Conservation (phyloP, 2,329 filamentous ascomycete species). For the Fusarium dlaminii region DNA sequence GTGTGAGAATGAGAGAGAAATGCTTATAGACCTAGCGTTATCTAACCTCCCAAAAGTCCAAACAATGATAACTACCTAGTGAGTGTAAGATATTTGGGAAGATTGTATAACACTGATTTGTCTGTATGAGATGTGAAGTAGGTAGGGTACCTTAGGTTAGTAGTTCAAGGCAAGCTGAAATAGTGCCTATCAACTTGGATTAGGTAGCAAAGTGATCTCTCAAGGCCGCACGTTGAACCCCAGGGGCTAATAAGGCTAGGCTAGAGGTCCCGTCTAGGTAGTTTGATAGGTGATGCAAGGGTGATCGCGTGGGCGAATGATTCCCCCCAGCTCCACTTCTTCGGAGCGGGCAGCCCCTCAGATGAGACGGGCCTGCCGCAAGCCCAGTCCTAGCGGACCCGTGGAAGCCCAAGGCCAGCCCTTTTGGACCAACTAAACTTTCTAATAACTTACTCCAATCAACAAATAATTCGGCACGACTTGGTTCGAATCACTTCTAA, state of each 20-base stretch:
- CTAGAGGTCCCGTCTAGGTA: neutral
- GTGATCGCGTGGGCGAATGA: constrained; percentile 37
- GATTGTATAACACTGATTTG: neutral
- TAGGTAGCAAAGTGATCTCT: neutral
- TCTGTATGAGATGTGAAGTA: neutral
- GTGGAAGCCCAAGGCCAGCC: neutral
- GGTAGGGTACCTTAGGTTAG: neutral
- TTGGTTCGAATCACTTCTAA: constrained; percentile 3
- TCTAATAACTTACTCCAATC: neutral
- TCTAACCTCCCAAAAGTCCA: neutral
- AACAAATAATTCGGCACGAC: neutral
- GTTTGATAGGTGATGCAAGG: constrained; percentile 25
- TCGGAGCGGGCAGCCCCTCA: constrained; percentile 28
- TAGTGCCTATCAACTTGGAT: neutral
- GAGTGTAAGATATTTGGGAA: neutral
- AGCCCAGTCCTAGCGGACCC: neutral
- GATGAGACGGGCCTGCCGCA: constrained; percentile 8
- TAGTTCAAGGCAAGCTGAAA: neutral
- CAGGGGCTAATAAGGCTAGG: neutral
- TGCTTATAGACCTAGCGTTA: neutral
- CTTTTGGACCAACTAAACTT: constrained; percentile 21
- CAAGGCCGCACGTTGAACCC: neutral
- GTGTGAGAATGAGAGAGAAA: neutral
- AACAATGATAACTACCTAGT: neutral
- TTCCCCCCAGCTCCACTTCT: constrained; percentile 15